Conservation (phyloP, 208 protist genomes). For the Herpetomonas samuelpessoai region DNA sequence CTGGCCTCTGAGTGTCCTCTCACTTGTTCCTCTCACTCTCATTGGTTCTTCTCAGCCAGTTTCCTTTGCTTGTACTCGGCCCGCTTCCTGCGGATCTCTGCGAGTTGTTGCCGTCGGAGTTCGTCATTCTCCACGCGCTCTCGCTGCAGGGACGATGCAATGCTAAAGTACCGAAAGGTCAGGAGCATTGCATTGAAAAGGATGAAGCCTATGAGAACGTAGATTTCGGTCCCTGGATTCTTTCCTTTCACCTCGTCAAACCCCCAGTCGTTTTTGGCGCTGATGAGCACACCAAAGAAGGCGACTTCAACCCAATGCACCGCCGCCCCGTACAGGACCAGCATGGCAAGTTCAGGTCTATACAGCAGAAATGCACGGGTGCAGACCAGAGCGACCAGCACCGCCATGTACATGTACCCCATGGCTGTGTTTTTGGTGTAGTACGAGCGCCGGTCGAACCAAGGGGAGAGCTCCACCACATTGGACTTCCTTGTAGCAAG, state of each 20-base stretch:
- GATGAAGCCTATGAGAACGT: constrained; percentile 26
- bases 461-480: constrained; percentile 28
- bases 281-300: constrained; percentile 25
- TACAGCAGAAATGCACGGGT: constrained; percentile 26
- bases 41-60: constrained; percentile 22
- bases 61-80: constrained; percentile 25
- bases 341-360: constrained; percentile 31
- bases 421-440: constrained; percentile 26
- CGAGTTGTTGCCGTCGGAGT: constrained; percentile 23
- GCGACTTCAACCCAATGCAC: constrained; percentile 33
- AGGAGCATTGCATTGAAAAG: constrained; percentile 25
- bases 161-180: constrained; percentile 10
- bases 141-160: constrained; percentile 8
- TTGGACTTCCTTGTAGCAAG: constrained; percentile 18
- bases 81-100: constrained; percentile 30
- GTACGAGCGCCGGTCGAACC: constrained; percentile 40
- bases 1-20: not conserved
- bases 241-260: not conserved
- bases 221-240: constrained; percentile 1
- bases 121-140: constrained; percentile 13
- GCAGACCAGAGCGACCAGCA: constrained; percentile 31
- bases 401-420: constrained; percentile 29
- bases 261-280: constrained; percentile 17
- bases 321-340: constrained; percentile 36
- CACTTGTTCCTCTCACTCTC: not conserved